Evolutionary conservation across 2,329 filamentous ascomycete genomes (phyloP), one percentile per base, ranked within the genome.

Genomic region (Epichloe sp.): DNA sequence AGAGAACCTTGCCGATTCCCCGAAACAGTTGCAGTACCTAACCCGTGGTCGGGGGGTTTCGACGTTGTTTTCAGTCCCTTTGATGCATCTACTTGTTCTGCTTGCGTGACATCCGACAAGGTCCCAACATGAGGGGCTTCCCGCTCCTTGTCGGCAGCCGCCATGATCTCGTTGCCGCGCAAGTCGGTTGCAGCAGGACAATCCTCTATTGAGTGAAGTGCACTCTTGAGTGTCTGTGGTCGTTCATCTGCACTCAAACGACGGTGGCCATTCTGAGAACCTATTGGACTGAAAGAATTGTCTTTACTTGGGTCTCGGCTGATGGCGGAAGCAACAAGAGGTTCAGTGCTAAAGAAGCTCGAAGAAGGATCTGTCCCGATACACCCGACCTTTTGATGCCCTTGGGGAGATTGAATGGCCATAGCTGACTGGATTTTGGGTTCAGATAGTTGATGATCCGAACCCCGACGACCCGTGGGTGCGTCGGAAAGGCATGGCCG

Each of bases 401-500:
- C 35, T 15, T 11, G 4, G 19, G 36, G 36, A 40, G 42, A 35
- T 17, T 46, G 42, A 5, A 41, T n/a, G 36, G n/a, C 26, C 14
- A 47, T 17, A n/a, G 47, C 36, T 4, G n/a, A 31, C n/a, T 36
- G 49, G 31, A 41, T 35, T 15, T 43, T 47, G 19, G 36, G 15
- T 19, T 44, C 38, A 38, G 23, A 43, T 6, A 41, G 7, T 36
- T n/a, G 41, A 5, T 38, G 41, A 1, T 37, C 19, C 4, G 40
- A 47, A 41, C 26, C 44, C 26, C 31, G 35, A 15, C 7, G 37
- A 8, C 53, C 50, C 5, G 47, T 36, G 14, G 23, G 37, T 26
- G 45, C 42, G 8, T 55, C 41, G 54, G 53, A 26, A 45, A 50
- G 42, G 40, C 51, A 59, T 4, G 61, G 53, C 7, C 56, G 55